Base-by-base conservation (phyloP, 2,329 filamentous ascomycete genomes). In the Clarireedia monteithiana region DNA sequence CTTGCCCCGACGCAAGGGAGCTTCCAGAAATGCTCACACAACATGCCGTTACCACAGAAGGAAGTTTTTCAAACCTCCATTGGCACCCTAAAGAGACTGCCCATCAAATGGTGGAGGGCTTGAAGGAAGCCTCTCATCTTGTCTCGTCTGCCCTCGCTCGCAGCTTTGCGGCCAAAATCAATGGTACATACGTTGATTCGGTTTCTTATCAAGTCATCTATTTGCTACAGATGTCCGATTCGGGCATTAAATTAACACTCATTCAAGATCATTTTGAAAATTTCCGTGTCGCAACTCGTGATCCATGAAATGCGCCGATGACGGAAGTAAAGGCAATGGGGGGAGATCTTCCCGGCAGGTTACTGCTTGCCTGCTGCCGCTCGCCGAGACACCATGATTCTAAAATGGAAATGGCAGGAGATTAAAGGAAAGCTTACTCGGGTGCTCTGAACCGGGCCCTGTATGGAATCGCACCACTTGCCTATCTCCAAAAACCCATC, bases 1-100 rank as follows among this genome's bases (percentile, higher is more conserved):
- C 51, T 59, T 40, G 54, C 60, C 58, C 59, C 55, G 62, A 57
- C 61, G 61, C 64, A 65, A 64, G 63, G 63, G 60, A 62, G 58
- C 51, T 45, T 52, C 26, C 27, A 50, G n/a, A 50, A 23, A 54
- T 40, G 53, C 52, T 59, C 40, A 54, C 55, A 62, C 57, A 57
- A 27, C 58, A 60, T 58, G 44, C 56, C 58, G 58, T 59, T 61
- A 23, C 34, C 17, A 26, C 6, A 46, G 17, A 47, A 24, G 51
- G 47, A 56, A 50, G 56, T 34, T 56, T 59, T 59, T 49, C 30
- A 36, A 55, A 52, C 39, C 15, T 14, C 24, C 44, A 47, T 26
- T 34, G 15, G 20, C n/a, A 36, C 23, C 46, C 26, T 27, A 20
- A n/a, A n/a, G 15, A 48, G 27, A 20, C 1, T 23, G 36, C 17